Conservation (phyloP, 345 rosid species). For the Syzygium grande region DNA sequence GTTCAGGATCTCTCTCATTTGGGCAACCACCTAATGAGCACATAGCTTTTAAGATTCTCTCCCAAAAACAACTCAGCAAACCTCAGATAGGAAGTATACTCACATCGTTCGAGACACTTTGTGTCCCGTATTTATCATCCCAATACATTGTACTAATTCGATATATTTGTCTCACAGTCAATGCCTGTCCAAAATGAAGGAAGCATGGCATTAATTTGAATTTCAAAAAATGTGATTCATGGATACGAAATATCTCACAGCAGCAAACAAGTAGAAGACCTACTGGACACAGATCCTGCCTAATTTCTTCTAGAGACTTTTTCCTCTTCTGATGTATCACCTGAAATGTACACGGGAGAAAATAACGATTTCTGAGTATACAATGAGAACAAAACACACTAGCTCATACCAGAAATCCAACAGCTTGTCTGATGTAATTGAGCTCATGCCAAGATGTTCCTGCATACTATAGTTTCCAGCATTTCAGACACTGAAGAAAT, state of each 20-base stretch:
- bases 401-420: slow-evolving; percentile 80
- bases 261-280: slow-evolving; percentile 5
- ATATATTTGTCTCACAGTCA: slow-evolving; percentile 94
- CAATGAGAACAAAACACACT: background rate
- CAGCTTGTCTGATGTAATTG: slow-evolving; percentile 95
- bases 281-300: slow-evolving; percentile 93
- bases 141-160: slow-evolving; percentile 99
- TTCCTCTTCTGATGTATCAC: slow-evolving; percentile 97
- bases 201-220: background rate
- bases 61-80: background rate
- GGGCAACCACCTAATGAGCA: slow-evolving; percentile 54
- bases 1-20: slow-evolving; percentile 77
- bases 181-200: slow-evolving; percentile 33
- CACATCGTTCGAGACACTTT: slow-evolving; percentile 90
- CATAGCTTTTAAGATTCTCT: background rate
- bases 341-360: slow-evolving; percentile 20
- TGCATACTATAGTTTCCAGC: slow-evolving; percentile 48
- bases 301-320: slow-evolving; percentile 82
- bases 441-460: slow-evolving; percentile 99
- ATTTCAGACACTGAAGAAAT: background rate
- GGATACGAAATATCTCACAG: background rate
- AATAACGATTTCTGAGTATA: slow-evolving; percentile 5
- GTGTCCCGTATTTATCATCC: slow-evolving; percentile 98
- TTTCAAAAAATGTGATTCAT: background rate
- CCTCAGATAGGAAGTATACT: slow-evolving; percentile 13